Base-by-base conservation (phyloP, 2,329 filamentous ascomycete species). In the Escovopsis sp. region DNA sequence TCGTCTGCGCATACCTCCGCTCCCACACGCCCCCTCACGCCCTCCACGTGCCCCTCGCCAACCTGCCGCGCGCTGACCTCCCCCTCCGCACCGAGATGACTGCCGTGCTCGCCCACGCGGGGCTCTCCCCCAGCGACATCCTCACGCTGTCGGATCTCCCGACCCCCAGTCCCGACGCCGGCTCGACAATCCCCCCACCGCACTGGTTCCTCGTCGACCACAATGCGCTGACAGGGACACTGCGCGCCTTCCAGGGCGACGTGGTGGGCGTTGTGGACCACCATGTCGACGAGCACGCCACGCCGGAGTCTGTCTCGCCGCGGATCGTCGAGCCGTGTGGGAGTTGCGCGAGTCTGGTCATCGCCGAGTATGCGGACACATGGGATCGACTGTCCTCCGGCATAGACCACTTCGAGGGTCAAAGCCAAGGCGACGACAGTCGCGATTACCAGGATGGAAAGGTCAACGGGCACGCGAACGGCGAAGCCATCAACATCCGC, bases 131-230 rank as follows among this genome's bases (percentile, higher is more conserved):
- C 3, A 59, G 61, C 5, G 75, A 86, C 41, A 62, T 90, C 0
- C 65, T 86, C 37, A 87, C 66, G 9, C 53, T 72, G 12, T 63
- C 61, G 4, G 63, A 67, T n/a, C 59, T 71, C 0, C 62, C 63
- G 55, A 50, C 28, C 21, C 5, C 5, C 9, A 9, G 19, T 21
- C 5, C 19, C 19, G 5, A 9, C 9, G 5, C 19, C 5, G 5
- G 50, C 79, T 9, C 45, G 52, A 1, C 62, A 54, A 48, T 27
- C 0, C 62, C 68, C 18, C 67, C 72, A 32, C 78, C 79, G 2
- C 62, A 61, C 34, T 86, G 79, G 79, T 57, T 84, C 14, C 62
- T 90, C 1, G 80, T 90, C 4, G 83, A 90, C 56, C 84, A 90
- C 61, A 90, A 90, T 50, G 66, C 63, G 1, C 61, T 84, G 33